A percentile compares a stretch with the other conserved stretches of the same genome.
phyloP scores from a whole-genome alignment of 2,329 filamentous ascomycete species.

The Colletotrichum tropicicola region DNA sequence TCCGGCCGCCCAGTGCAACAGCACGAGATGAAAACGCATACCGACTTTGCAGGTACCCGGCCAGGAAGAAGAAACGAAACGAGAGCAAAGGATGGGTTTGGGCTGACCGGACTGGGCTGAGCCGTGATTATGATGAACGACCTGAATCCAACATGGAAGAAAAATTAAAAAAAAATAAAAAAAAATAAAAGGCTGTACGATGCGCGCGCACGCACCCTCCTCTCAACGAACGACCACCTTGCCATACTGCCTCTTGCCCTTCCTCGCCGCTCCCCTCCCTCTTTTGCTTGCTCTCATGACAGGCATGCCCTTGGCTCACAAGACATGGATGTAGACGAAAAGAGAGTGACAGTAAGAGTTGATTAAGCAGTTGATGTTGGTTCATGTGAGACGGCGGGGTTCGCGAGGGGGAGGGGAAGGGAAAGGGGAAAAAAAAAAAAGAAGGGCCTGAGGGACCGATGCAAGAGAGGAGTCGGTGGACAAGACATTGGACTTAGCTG shows the following conservation, averaged over 20 bases:
- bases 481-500: no score
- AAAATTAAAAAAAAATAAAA: background rate
- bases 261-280: background rate
- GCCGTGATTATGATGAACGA: slow-evolving; percentile 14
- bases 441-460: background rate
- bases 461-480: background rate
- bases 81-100: background rate
- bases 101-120: slow-evolving; percentile 15
- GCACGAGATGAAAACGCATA: slow-evolving; percentile 8
- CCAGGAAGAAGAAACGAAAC: slow-evolving; percentile 13
- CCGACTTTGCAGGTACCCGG: slow-evolving; percentile 6
- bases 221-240: background rate
- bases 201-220: background rate
- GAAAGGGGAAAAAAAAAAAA: no score
- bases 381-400: slow-evolving; percentile 17
- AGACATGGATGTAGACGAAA: background rate
- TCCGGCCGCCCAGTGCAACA: background rate
- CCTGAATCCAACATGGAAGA: background rate
- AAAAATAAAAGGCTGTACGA: background rate
- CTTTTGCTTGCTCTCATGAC: background rate
- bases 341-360: background rate
- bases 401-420: no score
- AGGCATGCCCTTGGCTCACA: background rate
- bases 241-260: background rate
- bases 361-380: slow-evolving; percentile 1